These are phyloP conservation scores for Lasiodiplodia theobromae DNA, from an alignment of 2,329 filamentous ascomycete species.

Conservation along the genomic window DNA sequence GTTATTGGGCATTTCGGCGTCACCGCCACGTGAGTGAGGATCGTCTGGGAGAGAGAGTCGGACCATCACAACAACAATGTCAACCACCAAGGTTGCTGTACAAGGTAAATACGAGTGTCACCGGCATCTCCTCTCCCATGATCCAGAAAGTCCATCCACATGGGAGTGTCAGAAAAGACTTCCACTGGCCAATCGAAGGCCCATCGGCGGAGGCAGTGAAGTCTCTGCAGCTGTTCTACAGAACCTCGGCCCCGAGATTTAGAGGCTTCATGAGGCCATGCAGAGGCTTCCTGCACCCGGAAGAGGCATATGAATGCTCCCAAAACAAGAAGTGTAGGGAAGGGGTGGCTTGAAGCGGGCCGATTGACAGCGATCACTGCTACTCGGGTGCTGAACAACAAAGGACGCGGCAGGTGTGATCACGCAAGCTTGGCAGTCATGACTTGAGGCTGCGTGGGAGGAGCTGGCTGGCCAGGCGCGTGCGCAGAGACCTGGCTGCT, in stretches of 20 bases:
- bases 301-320: not conserved
- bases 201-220: slow-evolving; percentile 16
- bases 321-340: slow-evolving; percentile 10
- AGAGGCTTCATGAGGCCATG: not conserved
- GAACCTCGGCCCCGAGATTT: not conserved
- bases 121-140: not conserved
- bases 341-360: slow-evolving; percentile 10
- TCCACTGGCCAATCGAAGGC: not conserved
- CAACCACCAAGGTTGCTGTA: not conserved
- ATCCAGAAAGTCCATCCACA: not conserved
- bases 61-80: not conserved
- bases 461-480: not conserved
- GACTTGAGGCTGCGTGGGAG: slow-evolving; percentile 6
- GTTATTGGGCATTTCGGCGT: slow-evolving; percentile 1
- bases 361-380: slow-evolving; percentile 7
- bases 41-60: not conserved
- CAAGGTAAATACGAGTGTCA: not conserved
- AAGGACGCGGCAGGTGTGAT: not conserved
- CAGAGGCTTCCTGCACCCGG: not conserved
- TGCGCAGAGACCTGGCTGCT: not conserved
- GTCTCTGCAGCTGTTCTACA: slow-evolving; percentile 1
- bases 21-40: slow-evolving; percentile 2
- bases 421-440: slow-evolving; percentile 5
- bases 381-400: not conserved
- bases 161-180: not conserved